These are phyloP conservation scores for Hypoxylon lenormandii DNA, from an alignment of 495 filamentous ascomycete species.

Conservation along the genomic window DNA sequence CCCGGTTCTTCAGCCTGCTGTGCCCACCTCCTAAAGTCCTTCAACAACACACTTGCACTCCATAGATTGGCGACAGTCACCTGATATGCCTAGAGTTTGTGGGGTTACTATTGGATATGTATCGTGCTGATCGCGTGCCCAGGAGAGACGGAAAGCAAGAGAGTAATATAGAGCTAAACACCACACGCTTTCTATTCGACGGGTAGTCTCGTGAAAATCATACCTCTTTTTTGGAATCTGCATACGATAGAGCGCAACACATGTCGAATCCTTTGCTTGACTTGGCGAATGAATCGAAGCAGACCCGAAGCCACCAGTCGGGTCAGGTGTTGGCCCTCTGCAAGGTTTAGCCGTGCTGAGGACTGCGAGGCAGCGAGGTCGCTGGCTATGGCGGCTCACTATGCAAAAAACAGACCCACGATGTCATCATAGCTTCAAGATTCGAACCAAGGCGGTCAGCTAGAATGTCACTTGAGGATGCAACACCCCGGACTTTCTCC, in stretches of 20 bases:
- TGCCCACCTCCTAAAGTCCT: constrained; percentile 11
- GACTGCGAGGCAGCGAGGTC: constrained; percentile 32
- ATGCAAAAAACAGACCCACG: constrained; percentile 43
- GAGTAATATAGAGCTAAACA: too few species aligned
- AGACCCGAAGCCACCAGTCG: constrained; percentile 22
- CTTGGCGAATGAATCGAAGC: constrained; percentile 32
- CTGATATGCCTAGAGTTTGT: constrained; percentile 21
- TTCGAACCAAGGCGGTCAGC: constrained; percentile 36
- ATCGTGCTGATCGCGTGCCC: too few species aligned
- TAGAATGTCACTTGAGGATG: constrained; percentile 44
- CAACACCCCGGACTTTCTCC: constrained; percentile 42
- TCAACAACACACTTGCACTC: constrained; percentile 1
- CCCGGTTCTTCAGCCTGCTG: not conserved
- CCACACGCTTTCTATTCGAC: constrained; percentile 22
- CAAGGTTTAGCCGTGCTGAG: constrained; percentile 1
- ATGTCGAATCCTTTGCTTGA: constrained; percentile 41
- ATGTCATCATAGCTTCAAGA: constrained; percentile 45
- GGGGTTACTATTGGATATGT: constrained; percentile 1
- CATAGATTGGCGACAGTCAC: constrained; percentile 23
- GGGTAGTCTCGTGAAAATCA: constrained; percentile 31
- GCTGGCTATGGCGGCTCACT: constrained; percentile 37
- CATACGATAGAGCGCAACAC: constrained; percentile 41
- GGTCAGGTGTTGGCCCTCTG: constrained; percentile 36
- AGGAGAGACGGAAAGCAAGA: too few species aligned
- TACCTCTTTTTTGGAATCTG: constrained; percentile 28